A percentile compares a stretch with the other conserved stretches of the same genome.
Evolutionary conservation across 202 grass and related monocot genomes (phyloP).

Genomic region (Hordeum pubiflorum): DNA sequence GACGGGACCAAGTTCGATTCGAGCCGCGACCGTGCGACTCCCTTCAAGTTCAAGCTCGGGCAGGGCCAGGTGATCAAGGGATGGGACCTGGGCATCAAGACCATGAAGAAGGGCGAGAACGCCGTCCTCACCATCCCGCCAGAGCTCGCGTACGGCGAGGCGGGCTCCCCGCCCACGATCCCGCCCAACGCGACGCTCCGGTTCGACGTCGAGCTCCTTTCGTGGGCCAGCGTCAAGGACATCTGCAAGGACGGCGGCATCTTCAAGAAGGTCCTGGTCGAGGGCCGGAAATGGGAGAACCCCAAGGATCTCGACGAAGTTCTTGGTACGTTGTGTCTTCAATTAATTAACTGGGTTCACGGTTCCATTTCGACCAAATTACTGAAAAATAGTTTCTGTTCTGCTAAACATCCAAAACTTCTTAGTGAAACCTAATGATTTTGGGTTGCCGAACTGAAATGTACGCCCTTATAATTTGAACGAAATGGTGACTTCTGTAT

Average conservation of each 20-base stretch:
- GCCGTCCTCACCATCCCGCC: conserved; percentile 65
- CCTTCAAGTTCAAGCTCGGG: conserved; percentile 73
- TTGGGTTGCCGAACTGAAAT: not conserved
- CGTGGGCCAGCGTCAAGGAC: conserved; percentile 69
- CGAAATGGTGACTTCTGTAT: not conserved
- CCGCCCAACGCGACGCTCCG: conserved; percentile 60
- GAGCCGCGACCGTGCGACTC: conserved; percentile 66
- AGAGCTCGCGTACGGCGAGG: conserved; percentile 58
- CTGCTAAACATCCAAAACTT: not conserved
- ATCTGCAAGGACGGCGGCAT: conserved; percentile 78
- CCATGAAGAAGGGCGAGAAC: conserved; percentile 77
- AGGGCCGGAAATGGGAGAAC: conserved; percentile 77
- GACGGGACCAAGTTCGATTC: conserved; percentile 74
- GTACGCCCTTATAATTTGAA: no score
- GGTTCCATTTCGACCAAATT: not conserved
- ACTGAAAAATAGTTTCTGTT: no score
- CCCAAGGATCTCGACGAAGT: conserved; percentile 75
- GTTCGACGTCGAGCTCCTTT: conserved; percentile 67
- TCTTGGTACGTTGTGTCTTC: conserved; percentile 27
- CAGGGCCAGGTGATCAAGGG: conserved; percentile 79
- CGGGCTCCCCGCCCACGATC: conserved; percentile 44
- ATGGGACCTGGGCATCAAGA: conserved; percentile 79
- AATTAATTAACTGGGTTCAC: no score
- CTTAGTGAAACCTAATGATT: no score
- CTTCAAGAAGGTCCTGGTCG: conserved; percentile 57